These are phyloP conservation scores for Podila clonocystis DNA, from an alignment of 192 early-diverging fungal genomes.

Conservation along the genomic window DNA sequence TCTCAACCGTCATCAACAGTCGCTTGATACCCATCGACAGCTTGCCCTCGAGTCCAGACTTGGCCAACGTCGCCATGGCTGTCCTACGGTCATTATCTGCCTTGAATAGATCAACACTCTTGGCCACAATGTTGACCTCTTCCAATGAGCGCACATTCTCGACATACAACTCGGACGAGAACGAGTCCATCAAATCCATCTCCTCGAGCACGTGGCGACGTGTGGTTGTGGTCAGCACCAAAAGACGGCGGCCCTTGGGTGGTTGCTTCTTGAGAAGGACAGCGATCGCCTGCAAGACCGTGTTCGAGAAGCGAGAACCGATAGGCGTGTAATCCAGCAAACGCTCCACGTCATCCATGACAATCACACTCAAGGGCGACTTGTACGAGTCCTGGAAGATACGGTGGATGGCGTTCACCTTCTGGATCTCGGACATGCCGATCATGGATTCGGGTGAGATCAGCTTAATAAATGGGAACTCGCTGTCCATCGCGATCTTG, in stretches of 20 bases:
- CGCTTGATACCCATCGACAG: conserved; percentile 92
- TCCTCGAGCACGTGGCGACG: conserved; percentile 81
- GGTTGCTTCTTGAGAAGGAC: conserved; percentile 94
- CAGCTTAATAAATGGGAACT: conserved; percentile 97
- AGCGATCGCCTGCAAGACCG: conserved; percentile 90
- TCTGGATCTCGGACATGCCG: conserved; percentile 86
- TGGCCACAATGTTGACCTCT: conserved; percentile 77
- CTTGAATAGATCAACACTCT: conserved; percentile 75
- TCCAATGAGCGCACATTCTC: conserved; percentile 78
- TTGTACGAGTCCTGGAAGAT: conserved; percentile 98
- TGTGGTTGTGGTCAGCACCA: conserved; percentile 92
- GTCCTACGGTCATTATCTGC: conserved; percentile 65
- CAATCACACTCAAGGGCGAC: conserved; percentile 92
- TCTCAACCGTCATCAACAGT: conserved; percentile 90
- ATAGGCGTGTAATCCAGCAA: conserved; percentile 93
- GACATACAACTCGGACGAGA: conserved; percentile 87
- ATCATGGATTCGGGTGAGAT: conserved; percentile 97
- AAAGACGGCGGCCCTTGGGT: conserved; percentile 81
- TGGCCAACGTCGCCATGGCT: conserved; percentile 63
- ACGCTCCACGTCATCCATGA: conserved; percentile 95
- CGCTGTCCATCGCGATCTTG: conserved; percentile 88
- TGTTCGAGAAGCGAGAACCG: conserved; percentile 95
- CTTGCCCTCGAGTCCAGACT: conserved; percentile 61
- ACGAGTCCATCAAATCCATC: conserved; percentile 89
- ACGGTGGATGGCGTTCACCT: conserved; percentile 89